These are phyloP conservation scores for Suillus plorans DNA, from an alignment of 768 basidiomycete genomes.

Conservation along the genomic window DNA sequence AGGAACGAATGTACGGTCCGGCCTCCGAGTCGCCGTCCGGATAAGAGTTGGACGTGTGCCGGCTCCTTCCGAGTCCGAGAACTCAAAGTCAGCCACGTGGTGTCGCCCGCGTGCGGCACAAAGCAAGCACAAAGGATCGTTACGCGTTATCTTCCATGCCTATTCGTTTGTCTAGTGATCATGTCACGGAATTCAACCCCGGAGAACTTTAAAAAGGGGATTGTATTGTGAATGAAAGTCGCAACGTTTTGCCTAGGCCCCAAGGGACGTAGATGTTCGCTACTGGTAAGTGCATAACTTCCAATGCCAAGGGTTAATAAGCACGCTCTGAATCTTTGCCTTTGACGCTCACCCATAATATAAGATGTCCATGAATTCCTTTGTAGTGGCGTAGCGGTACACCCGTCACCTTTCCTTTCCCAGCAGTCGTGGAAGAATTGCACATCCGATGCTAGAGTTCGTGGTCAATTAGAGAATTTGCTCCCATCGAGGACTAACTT, in stretches of 20 bases:
- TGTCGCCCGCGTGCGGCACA: no score
- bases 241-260: background rate
- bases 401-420: background rate
- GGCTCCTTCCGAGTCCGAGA: no score
- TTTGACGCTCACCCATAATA: background rate
- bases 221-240: background rate
- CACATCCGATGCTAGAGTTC: background rate
- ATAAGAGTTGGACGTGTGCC: no score
- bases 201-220: background rate
- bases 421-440: background rate
- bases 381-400: conserved; percentile 15
- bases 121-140: background rate
- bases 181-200: background rate
- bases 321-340: background rate
- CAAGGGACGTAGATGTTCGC: background rate
- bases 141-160: background rate
- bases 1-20: no score
- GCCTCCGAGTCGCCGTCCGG: no score
- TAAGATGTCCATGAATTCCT: conserved; percentile 20
- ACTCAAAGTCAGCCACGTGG: no score
- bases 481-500: background rate
- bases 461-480: background rate
- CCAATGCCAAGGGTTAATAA: background rate
- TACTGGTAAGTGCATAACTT: background rate
- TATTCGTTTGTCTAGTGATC: background rate